A percentile compares a stretch with the other conserved stretches of the same genome.
Evolutionary conservation across 208 protist genomes (phyloP).

Genomic region (Acanthamoeba culbertsoni): DNA sequence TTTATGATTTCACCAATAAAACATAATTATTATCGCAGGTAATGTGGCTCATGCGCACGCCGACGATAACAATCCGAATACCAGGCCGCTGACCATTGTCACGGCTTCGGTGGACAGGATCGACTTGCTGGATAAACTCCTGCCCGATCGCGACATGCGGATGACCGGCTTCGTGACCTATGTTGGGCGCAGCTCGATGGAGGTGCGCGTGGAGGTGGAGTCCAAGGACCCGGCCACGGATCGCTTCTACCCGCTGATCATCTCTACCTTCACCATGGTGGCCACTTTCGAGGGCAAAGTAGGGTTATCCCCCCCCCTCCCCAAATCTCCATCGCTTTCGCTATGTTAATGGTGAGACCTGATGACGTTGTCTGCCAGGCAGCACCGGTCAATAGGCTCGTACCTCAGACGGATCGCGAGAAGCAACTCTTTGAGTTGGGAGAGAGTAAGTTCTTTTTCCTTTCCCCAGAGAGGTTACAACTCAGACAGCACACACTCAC

Average conservation of each 20-base stretch:
- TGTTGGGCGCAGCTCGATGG: constrained; percentile 54
- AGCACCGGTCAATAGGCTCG: constrained; percentile 23
- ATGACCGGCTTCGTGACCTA: constrained; percentile 59
- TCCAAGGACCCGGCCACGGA: constrained; percentile 21
- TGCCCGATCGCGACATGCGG: constrained; percentile 54
- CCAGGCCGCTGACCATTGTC: constrained; percentile 49
- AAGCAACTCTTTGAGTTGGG: constrained; percentile 44
- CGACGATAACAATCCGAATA: constrained; percentile 37
- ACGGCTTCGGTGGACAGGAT: constrained; percentile 54
- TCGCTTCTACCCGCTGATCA: constrained; percentile 15
- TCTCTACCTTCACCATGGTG: constrained; percentile 48
- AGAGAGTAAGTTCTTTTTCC: neutral
- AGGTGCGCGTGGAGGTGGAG: constrained; percentile 32
- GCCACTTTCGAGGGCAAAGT: constrained; percentile 43
- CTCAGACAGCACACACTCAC: neutral
- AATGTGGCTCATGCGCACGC: constrained; percentile 13
- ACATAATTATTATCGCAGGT: neutral
- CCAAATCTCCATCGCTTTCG: neutral
- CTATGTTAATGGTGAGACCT: neutral
- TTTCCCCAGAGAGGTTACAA: too few species aligned
- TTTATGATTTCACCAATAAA: neutral
- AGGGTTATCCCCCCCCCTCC: neutral
- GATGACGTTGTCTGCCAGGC: neutral
- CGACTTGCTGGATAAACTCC: constrained; percentile 46
- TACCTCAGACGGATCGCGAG: constrained; percentile 30